Evolutionary conservation across 2,329 filamentous ascomycete species (phyloP).

Genomic region (Fusarium mangiferae): DNA sequence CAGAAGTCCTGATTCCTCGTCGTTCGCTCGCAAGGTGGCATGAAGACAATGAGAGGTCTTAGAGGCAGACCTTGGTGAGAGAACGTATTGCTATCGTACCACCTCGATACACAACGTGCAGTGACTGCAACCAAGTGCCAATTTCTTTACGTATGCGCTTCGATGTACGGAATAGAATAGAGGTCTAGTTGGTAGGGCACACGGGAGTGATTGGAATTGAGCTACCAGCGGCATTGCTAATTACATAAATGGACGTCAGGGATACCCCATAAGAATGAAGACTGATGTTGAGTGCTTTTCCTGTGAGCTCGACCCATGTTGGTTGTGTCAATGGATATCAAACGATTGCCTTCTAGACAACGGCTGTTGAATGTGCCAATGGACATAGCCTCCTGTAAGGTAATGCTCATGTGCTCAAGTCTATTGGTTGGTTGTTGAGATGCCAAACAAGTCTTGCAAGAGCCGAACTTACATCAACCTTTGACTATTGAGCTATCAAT

Average conservation of each 20-base stretch:
- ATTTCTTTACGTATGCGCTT: not conserved
- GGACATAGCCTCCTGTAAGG: not conserved
- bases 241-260: conserved; percentile 33
- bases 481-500: not conserved
- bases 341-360: not conserved
- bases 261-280: conserved; percentile 32
- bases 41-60: not conserved
- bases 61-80: not conserved
- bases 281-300: conserved; percentile 3
- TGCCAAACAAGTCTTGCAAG: not conserved
- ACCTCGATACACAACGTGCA: not conserved
- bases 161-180: conserved; percentile 38
- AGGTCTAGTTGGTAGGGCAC: conserved; percentile 3
- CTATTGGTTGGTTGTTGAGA: not conserved
- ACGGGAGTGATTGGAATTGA: conserved; percentile 12
- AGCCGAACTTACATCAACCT: not conserved
- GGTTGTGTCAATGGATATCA: not conserved
- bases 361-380: not conserved
- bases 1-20: conserved; percentile 1
- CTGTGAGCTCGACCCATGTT: not conserved
- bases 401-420: not conserved
- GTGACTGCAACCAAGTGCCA: not conserved
- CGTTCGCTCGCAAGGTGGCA: not conserved
- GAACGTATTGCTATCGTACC: not conserved
- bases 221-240: conserved; percentile 32